Base-by-base conservation (phyloP, 306 rosid species). In the Glycine soja region DNA sequence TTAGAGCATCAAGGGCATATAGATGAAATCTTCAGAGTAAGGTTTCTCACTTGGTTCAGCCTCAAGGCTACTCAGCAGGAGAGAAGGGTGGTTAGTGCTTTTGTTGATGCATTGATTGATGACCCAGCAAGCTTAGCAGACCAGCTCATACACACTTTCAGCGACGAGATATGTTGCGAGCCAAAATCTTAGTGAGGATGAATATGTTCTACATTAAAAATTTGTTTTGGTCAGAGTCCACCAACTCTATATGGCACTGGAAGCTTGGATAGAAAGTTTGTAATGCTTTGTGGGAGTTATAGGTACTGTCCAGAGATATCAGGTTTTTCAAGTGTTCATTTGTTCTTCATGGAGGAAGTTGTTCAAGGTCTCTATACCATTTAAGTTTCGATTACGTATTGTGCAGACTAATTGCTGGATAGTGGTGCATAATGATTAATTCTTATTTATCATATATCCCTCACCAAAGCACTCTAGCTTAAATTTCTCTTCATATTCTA, bases 31-130 rank as follows among this genome's bases (percentile, higher is more conserved):
- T 94, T 94, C 75, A 87, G 98, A 85, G 97, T 92, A 11, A 92
- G 89, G 46, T 94, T 94, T 84, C 97, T 94, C 0, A 91, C 97
- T 57, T 94, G 97, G 98, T 94, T 94, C 95, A 92, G 98, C 90
- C 92, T 94, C 75, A 94, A 90, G 78, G 97, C 98, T 13, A 85
- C 85, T 13, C 73, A 69, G 77, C 91, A 89, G 75, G 97, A 94
- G 85, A 87, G 98, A 86, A 90, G 90, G 83, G 97, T 92, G 76
- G 97, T 92, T 8, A 90, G 91, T 76, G 98, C 89, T 66, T 94
- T 91, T 73, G 90, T 94, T 58, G 90, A 92, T 83, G 90, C 97
- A 13, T 77, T 94, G 87, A 77, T 85, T 51, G 97, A 91, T 64
- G 98, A 94, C 83, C 97, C 91, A 0, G 92, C 97, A 15, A 89